Evolutionary conservation across 768 basidiomycete genomes (phyloP).

Genomic region (Calocybe cyanea): DNA sequence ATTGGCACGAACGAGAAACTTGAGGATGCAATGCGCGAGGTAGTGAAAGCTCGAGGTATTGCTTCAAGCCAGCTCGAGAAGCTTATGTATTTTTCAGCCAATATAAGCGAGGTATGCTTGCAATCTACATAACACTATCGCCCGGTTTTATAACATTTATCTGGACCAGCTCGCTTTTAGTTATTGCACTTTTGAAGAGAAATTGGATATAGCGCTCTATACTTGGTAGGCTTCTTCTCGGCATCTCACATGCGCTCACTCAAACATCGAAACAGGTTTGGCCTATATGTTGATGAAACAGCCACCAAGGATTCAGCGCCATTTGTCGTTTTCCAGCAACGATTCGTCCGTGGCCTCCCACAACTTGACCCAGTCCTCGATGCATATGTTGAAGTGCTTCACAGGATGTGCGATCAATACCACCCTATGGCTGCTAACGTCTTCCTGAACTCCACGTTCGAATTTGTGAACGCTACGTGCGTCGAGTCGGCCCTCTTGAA

Average conservation of each 20-base stretch:
- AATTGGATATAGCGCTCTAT: conserved; percentile 15
- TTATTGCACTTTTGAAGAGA: conserved; percentile 15
- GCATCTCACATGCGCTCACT: neutral
- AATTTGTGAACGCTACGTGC: conserved; percentile 17
- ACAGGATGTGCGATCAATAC: conserved; percentile 14
- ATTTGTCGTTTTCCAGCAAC: conserved; percentile 14
- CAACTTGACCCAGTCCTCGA: conserved; percentile 18
- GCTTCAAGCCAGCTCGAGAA: conserved; percentile 5
- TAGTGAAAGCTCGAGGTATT: conserved; percentile 4
- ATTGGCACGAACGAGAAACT: conserved; percentile 6
- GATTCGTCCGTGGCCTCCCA: conserved; percentile 12
- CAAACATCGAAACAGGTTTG: conserved; percentile 11
- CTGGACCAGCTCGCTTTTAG: conserved; percentile 16
- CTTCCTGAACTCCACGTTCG: conserved; percentile 16
- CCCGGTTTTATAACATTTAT: neutral
- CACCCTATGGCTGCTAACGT: conserved; percentile 14
- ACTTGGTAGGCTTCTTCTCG: conserved; percentile 12
- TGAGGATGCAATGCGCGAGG: conserved; percentile 7
- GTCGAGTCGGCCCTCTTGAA: conserved; percentile 12
- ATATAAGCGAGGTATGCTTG: conserved; percentile 11
- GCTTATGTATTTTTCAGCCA: conserved; percentile 7
- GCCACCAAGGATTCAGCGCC: conserved; percentile 7
- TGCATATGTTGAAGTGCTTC: conserved; percentile 10
- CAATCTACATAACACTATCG: no score
- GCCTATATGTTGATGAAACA: conserved; percentile 20